Evolutionary conservation across 129 eudicot genomes (phyloP).

Genomic region (Chrysanthemum lavandulifolium): DNA sequence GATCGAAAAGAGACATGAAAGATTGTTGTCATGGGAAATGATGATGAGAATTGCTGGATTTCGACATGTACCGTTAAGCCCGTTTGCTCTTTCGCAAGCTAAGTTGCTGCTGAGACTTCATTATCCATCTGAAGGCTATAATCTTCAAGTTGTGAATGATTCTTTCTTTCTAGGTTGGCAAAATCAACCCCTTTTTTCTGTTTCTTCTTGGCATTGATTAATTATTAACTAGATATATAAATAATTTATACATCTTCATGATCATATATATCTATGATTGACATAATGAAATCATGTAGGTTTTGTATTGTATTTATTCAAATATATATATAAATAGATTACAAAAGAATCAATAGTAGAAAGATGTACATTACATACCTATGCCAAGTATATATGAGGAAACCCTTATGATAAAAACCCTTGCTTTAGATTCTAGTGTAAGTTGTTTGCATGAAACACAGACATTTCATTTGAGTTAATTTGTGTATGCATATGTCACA

Average conservation of each 20-base stretch:
- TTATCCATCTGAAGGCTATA: slow-evolving; percentile 88
- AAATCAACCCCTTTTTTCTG: slow-evolving; percentile 75
- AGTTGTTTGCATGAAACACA: slow-evolving; percentile 25
- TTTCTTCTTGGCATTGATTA: slow-evolving; percentile 75
- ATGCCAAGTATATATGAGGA: not conserved
- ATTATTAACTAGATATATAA: not conserved
- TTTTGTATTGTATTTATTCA: too few relatives aligned
- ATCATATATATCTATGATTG: not conserved
- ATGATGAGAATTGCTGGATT: slow-evolving; percentile 64
- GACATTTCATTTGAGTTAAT: not conserved
- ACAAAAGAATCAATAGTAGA: too few relatives aligned
- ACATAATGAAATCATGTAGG: too few relatives aligned
- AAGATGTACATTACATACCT: too few relatives aligned
- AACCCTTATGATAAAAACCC: not conserved
- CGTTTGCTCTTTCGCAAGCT: slow-evolving; percentile 76
- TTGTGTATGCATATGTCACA: not conserved
- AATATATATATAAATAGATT: not conserved
- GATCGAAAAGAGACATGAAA: slow-evolving; percentile 61
- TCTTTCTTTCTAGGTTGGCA: slow-evolving; percentile 87
- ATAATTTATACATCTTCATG: not conserved
- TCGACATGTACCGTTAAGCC: slow-evolving; percentile 46
- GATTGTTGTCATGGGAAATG: slow-evolving; percentile 64
- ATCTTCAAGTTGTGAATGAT: slow-evolving; percentile 49
- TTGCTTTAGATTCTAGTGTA: not conserved
- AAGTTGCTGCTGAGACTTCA: slow-evolving; percentile 76